These are phyloP conservation scores for Penicillium pulvis DNA, from an alignment of 495 filamentous ascomycete genomes.

Conservation along the genomic window DNA sequence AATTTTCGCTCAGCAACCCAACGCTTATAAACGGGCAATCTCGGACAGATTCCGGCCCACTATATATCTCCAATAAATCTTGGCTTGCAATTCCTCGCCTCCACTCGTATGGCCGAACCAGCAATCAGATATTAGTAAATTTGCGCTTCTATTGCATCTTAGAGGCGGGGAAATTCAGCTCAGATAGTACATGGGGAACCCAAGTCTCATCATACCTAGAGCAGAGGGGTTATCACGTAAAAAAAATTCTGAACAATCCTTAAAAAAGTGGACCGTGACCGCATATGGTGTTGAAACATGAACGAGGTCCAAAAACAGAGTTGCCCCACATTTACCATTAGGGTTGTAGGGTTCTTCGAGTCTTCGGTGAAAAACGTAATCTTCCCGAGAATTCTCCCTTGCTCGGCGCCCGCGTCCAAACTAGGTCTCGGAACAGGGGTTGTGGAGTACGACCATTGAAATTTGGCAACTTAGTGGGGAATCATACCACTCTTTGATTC, in stretches of 20 bases:
- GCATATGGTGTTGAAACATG: conserved; percentile 12
- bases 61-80: conserved; percentile 5
- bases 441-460: neutral
- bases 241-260: conserved; percentile 8
- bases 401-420: neutral
- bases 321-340: conserved; percentile 11
- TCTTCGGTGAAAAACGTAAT: conserved; percentile 17
- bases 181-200: neutral
- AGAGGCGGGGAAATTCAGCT: conserved; percentile 2
- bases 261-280: conserved; percentile 16
- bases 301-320: conserved; percentile 2
- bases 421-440: neutral
- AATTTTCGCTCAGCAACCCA: conserved; percentile 8
- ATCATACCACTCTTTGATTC: neutral
- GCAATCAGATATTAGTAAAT: neutral
- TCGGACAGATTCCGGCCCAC: conserved; percentile 9
- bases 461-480: conserved; percentile 2
- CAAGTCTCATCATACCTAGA: neutral
- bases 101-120: neutral
- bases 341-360: conserved; percentile 6
- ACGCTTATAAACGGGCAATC: conserved; percentile 12
- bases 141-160: neutral
- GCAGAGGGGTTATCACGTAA: conserved; percentile 13
- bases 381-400: conserved; percentile 4
- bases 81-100: conserved; percentile 2